Evolutionary conservation across 1,284 basidiomycete genomes (phyloP).

Genomic region (Cryptococcus sp.): DNA sequence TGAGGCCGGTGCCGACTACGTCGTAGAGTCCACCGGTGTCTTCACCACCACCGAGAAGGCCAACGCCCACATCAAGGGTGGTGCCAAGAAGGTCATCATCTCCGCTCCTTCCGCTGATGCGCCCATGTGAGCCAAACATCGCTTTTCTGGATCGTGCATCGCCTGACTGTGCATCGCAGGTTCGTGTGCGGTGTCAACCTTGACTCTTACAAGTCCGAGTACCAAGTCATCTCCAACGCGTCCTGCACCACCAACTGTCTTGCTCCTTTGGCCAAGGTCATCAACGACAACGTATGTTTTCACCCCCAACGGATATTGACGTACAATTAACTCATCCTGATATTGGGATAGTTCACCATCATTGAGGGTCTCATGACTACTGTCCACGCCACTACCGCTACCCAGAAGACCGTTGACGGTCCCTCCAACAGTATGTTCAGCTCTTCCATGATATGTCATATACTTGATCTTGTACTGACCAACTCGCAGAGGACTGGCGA

Average conservation of each 20-base stretch:
- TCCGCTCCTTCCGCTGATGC: slow-evolving; percentile 98
- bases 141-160: slow-evolving; percentile 1
- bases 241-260: slow-evolving; percentile 99
- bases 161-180: slow-evolving; percentile 23
- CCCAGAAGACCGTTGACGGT: slow-evolving; percentile 99
- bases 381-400: slow-evolving; percentile 94
- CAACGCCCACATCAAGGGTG: slow-evolving; percentile 91
- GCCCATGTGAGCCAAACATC: slow-evolving; percentile 67
- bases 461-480: not conserved
- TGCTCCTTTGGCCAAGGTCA: slow-evolving; percentile 96
- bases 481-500: slow-evolving; percentile 59
- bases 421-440: slow-evolving; percentile 71
- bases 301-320: no score
- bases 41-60: slow-evolving; percentile 95
- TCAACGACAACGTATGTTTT: slow-evolving; percentile 73
- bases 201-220: slow-evolving; percentile 86
- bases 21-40: slow-evolving; percentile 99
- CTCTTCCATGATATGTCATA: not conserved
- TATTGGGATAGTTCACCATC: slow-evolving; percentile 66
- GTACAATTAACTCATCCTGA: no score
- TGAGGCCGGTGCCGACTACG: slow-evolving; percentile 80
- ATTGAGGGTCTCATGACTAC: slow-evolving; percentile 98
- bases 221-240: slow-evolving; percentile 95
- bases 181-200: slow-evolving; percentile 96
- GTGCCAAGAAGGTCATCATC: slow-evolving; percentile 99